Base-by-base conservation (phyloP, 306 rosid species). In the Quercus suber region DNA sequence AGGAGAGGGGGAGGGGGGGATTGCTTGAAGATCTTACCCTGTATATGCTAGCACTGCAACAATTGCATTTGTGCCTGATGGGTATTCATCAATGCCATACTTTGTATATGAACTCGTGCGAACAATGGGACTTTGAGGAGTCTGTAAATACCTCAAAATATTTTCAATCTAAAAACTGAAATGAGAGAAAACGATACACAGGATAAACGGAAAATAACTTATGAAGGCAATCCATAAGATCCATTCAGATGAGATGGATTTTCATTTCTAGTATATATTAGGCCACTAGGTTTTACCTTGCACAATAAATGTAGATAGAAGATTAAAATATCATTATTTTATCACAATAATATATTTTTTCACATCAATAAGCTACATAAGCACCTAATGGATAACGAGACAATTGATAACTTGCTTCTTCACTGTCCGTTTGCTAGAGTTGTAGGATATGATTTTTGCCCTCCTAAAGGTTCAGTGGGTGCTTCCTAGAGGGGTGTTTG, bases 11-110 rank as follows among this genome's bases (percentile, higher is more conserved):
- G 6, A 3, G 55, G 35, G n/a, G 20, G 56, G 76, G 57, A 75
- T 41, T 5, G 60, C 55, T 72, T 73, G 73, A 81, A 70, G 79
- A 75, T 80, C 82, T 81, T 88, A 95, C 99, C 99, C 98, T 43
- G 99, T 95, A 87, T 95, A 95, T 80, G 98, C 84, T 84, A 95
- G 81, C 75, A 95, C 98, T 78, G 98, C 99, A 81, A 95, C 99
- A 17, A 95, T 89, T 79, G 99, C 99, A 82, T 95, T 95, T 57
- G 99, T 95, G 75, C 99, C 99, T 2, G 92, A 85, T 73, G 97
- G 98, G 81, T 79, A 95, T 84, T 91, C 98, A 81, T 95, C 97
- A 0, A 93, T 73, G 85, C 80, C 82, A 78, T 92, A 95, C 78
- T 85, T 87, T 31, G 77, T 81, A 82, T 91, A 95, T 37, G 98